These are phyloP conservation scores for Cercospora berteroae DNA, from an alignment of 2,329 filamentous ascomycete genomes.

Conservation along the genomic window DNA sequence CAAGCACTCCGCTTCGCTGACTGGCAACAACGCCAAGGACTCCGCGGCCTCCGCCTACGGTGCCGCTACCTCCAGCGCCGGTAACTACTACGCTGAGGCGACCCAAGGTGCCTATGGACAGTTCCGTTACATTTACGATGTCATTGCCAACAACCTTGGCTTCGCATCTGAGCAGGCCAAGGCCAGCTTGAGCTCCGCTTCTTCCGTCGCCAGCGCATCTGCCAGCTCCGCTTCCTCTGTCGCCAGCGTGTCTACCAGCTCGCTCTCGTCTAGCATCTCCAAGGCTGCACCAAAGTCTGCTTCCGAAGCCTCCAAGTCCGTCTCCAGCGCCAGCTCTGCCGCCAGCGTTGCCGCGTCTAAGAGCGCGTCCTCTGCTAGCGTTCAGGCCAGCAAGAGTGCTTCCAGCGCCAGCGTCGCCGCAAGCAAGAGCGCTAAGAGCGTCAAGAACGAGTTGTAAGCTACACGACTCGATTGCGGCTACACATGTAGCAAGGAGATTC, in stretches of 20 bases:
- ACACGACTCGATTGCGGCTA: not conserved
- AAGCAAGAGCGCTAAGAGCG: conserved; percentile 30
- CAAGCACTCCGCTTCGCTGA: conserved; percentile 73
- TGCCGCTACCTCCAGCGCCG: conserved; percentile 55
- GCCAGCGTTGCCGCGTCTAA: conserved; percentile 36
- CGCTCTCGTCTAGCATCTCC: conserved; percentile 35
- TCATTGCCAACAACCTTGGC: conserved; percentile 47
- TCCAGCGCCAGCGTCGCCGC: conserved; percentile 37
- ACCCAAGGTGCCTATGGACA: conserved; percentile 59
- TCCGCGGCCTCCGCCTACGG: conserved; percentile 42
- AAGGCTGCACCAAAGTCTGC: conserved; percentile 32
- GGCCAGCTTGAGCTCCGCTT: conserved; percentile 38
- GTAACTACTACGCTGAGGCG: conserved; percentile 73
- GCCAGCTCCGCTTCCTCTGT: conserved; percentile 31
- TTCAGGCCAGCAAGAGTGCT: conserved; percentile 32
- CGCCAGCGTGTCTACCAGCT: conserved; percentile 35
- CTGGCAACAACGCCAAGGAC: conserved; percentile 52
- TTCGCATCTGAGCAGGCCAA: conserved; percentile 43
- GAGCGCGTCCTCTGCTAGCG: conserved; percentile 30
- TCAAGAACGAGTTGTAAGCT: conserved; percentile 25
- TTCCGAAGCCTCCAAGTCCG: conserved; percentile 30
- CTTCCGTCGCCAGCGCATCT: conserved; percentile 27
- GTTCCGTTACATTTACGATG: conserved; percentile 42
- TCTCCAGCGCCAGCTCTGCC: conserved; percentile 34
- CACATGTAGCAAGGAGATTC: not conserved